Base-by-base conservation (phyloP, 768 basidiomycete species). In the Agaricus blazei region DNA sequence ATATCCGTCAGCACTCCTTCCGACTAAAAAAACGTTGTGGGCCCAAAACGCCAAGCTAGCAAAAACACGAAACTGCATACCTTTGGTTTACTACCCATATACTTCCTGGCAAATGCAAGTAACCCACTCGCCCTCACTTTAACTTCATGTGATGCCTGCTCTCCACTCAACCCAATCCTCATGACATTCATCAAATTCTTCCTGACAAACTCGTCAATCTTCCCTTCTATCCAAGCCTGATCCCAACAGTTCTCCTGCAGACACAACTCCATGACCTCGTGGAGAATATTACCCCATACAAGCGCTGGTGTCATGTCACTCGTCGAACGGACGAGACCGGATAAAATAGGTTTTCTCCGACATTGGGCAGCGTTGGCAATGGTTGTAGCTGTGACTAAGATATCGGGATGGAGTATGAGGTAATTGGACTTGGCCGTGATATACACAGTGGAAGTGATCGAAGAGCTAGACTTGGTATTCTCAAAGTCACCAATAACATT, bases 201-300 rank as follows among this genome's bases (percentile, higher is more conserved):
- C 27, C 70, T 65, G 4, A 89, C 74, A 2, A 75, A 78, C 43
- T 80, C 72, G 42, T 82, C 81, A 48, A 88, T 84, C 59, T 78
- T 72, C 24, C 72, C 70, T 15, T 87, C 78, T 4, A 93, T 72
- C 71, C 81, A 88, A 14, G 64, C 62, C 40, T 82, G 74, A 40
- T 84, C 84, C 89, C 89, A 93, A 19, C 70, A 70, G 5, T 74
- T 71, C 44, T 79, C 75, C 24, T 65, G 67, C 50, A 98, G 72
- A 61, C 91, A 93, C 0, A 77, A 72, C 65, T 98, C 94, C 74
- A 97, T 83, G 34, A 98, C 85, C 60, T 93, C 87, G 63, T 99
- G 97, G 4, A 97, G 78, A 69, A 98, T 84, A 62, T 88, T 97
- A 37, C 97, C 97, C 84, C 93, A 98, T 0, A 96, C 75, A 9